Evolutionary conservation across 2,329 filamentous ascomycete species (phyloP), one percentile per base, ranked within the genome.

Genomic region (Akanthomyces lecanii): DNA sequence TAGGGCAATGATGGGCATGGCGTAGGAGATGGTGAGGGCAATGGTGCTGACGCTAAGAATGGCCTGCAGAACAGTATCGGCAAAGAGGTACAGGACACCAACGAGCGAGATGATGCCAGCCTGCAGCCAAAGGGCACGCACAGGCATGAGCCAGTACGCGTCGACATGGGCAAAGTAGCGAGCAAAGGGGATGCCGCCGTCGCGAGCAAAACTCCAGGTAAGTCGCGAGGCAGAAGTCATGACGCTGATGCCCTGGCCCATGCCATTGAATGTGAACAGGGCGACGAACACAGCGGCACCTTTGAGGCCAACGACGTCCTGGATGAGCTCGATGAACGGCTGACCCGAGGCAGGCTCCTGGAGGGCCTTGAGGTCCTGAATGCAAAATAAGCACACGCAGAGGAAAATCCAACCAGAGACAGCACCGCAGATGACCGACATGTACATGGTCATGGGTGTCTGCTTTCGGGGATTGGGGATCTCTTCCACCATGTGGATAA

Each of bases 401-500:
- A 83, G 81, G 70, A 83, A 83, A 51, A 82, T 71, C 62, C 81
- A 76, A 21, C 81, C 81, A 0, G 79, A 79, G 28, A 78, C 54
- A n/a, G 80, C 79, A 40, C 81, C 78, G n/a, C 76, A 75, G 0
- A 78, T 64, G 0, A 85, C 79, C 0, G 82, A 79, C 21, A 84
- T 75, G 74, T 78, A 84, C 65, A 85, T 83, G 3, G 81, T 77
- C 18, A 74, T 74, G 0, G 83, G 83, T 0, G 78, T 79, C 62
- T 82, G 83, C 42, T 72, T 78, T 36, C 81, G 72, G 1, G 83
- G 82, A 4, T 75, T 72, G 1, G 82, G 82, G 1, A 85, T 82
- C 67, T 85, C 82, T 66, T 85, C 83, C 2, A 83, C 79, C 75
- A 85, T 79, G 68, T 86, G 83, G 44, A 85, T 83, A 40, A 83